phyloP scores from a whole-genome alignment of 106 monocot genomes.

The Alisma plantagoaquatica region DNA sequence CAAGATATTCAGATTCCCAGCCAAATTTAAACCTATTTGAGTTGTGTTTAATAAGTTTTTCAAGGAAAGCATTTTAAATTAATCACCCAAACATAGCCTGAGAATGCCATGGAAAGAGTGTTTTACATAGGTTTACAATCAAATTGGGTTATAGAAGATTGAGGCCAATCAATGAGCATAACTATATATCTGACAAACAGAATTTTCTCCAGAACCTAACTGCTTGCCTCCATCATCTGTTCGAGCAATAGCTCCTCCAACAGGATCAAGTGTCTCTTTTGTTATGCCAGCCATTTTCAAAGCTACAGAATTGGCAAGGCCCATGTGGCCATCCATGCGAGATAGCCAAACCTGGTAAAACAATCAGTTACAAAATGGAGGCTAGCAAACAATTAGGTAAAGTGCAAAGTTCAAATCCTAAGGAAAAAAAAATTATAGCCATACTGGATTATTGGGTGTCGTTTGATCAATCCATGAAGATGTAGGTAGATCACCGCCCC shows the following conservation, averaged over 20 bases:
- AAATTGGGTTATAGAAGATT: too few species aligned
- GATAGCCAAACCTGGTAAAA: conserved; percentile 71
- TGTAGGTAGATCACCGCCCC: conserved; percentile 74
- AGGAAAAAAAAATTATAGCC: not conserved
- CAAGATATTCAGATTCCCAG: too few species aligned
- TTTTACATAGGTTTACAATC: too few species aligned
- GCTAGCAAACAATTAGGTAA: too few species aligned
- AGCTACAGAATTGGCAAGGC: conserved; percentile 72
- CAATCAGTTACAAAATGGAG: not conserved
- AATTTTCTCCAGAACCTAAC: too few species aligned
- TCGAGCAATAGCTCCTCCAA: conserved; percentile 71
- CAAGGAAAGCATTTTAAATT: too few species aligned
- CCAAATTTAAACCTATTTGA: too few species aligned
- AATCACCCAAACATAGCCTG: too few species aligned
- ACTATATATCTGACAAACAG: too few species aligned
- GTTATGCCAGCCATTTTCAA: conserved; percentile 64
- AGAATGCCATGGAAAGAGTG: too few species aligned
- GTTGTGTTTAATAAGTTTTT: too few species aligned
- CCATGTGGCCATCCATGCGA: conserved; percentile 98
- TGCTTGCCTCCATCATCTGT: conserved; percentile 50
- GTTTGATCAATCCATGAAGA: conserved; percentile 83
- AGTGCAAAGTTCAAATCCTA: not conserved
- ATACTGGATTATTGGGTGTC: conserved; percentile 72
- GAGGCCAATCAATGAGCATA: conserved; percentile 1
- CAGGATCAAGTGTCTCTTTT: conserved; percentile 49